Percentiles rank a stretch among this genome's conserved stretches.
These are phyloP conservation scores for Dactylonectria macrodidyma DNA, from an alignment of 2,329 filamentous ascomycete genomes.

Conservation along the genomic window DNA sequence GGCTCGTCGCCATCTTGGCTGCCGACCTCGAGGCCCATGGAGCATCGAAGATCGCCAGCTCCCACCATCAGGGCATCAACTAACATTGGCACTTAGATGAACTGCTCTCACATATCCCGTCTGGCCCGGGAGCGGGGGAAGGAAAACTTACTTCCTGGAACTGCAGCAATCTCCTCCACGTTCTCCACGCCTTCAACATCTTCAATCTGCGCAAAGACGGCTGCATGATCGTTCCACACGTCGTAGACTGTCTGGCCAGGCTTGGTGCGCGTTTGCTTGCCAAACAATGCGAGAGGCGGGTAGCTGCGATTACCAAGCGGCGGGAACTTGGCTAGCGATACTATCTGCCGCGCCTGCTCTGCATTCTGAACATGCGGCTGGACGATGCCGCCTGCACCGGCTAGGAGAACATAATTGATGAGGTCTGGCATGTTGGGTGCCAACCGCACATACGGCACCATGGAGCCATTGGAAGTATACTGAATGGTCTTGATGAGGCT, in stretches of 20 bases:
- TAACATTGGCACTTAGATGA: neutral
- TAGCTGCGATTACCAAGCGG: constrained; percentile 24
- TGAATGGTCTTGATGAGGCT: constrained; percentile 26
- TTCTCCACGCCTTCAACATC: constrained; percentile 27
- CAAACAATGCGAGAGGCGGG: constrained; percentile 15
- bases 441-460: constrained; percentile 29
- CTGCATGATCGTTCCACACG: constrained; percentile 28
- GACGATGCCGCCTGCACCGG: constrained; percentile 21
- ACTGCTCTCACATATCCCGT: neutral
- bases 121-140: too few relatives aligned
- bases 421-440: constrained; percentile 20
- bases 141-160: constrained; percentile 13
- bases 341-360: constrained; percentile 23
- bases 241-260: constrained; percentile 19
- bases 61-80: constrained; percentile 6
- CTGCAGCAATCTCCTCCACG: constrained; percentile 24
- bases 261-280: constrained; percentile 5
- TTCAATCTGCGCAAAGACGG: constrained; percentile 25
- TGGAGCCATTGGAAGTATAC: constrained; percentile 28
- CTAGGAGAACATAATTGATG: constrained; percentile 9
- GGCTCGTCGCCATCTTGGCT: constrained; percentile 9
- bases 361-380: constrained; percentile 31
- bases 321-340: constrained; percentile 23
- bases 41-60: constrained; percentile 4
- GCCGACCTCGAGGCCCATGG: neutral